phyloP scores from a whole-genome alignment of 2,329 filamentous ascomycete species.

The Dryadomyces quercivorus region DNA sequence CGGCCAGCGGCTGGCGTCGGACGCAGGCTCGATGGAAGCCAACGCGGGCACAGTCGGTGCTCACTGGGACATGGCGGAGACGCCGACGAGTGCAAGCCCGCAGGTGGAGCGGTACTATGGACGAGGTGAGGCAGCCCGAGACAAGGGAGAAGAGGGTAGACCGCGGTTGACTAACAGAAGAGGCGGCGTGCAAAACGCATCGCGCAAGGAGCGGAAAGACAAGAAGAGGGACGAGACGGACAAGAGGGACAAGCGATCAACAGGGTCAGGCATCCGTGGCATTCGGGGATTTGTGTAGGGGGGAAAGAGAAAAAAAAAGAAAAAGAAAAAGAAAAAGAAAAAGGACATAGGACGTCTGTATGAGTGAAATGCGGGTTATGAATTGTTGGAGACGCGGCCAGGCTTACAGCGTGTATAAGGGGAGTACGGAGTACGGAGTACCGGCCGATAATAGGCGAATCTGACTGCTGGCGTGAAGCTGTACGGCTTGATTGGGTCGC shows the following conservation, averaged over 20 bases:
- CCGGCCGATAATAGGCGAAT: too few species aligned
- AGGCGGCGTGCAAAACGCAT: constrained; percentile 36
- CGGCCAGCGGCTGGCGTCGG: constrained; percentile 30
- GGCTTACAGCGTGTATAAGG: too few species aligned
- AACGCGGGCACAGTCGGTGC: background rate
- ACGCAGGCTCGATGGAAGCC: constrained; percentile 19
- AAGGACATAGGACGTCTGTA: background rate
- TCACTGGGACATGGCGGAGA: constrained; percentile 6
- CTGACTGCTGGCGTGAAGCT: background rate
- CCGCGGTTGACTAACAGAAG: constrained; percentile 17
- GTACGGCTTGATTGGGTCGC: background rate
- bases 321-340: background rate
- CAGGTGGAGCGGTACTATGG: constrained; percentile 28
- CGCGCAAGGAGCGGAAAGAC: constrained; percentile 37
- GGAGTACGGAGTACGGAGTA: too few species aligned
- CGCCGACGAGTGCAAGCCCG: constrained; percentile 24
- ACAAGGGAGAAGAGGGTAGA: background rate
- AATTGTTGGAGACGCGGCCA: too few species aligned
- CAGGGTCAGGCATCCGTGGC: constrained; percentile 19
- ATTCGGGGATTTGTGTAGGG: constrained; percentile 24
- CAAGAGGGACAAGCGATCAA: constrained; percentile 29
- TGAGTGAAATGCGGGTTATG: too few species aligned
- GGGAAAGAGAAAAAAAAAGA: background rate
- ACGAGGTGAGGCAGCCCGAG: constrained; percentile 33
- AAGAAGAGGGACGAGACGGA: constrained; percentile 32